Percentiles rank a stretch among this genome's conserved stretches.
These are phyloP conservation scores for Podosphaera xanthii DNA, from an alignment of 2,329 filamentous ascomycete species.

Conservation along the genomic window DNA sequence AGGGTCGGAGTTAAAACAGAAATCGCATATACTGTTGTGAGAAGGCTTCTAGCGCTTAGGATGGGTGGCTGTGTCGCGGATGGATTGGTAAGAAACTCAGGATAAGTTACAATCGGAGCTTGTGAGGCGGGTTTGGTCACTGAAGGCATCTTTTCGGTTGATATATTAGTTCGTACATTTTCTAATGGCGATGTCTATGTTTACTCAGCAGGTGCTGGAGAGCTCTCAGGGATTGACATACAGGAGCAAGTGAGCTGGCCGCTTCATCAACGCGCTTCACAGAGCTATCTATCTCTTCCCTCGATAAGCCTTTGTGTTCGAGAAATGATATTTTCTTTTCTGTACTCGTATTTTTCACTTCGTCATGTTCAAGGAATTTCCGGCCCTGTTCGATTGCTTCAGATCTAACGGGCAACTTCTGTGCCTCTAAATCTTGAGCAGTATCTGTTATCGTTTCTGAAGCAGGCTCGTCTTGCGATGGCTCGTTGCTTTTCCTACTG, in stretches of 20 bases:
- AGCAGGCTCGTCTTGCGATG: slow-evolving; percentile 9
- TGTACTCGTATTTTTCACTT: slow-evolving; percentile 41
- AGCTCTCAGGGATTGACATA: neutral
- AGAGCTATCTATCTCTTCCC: slow-evolving; percentile 44
- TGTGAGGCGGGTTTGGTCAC: slow-evolving; percentile 14
- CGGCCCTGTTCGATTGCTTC: slow-evolving; percentile 41
- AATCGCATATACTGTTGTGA: slow-evolving; percentile 35
- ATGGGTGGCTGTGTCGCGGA: slow-evolving; percentile 30
- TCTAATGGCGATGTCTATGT: neutral
- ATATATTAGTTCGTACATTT: neutral
- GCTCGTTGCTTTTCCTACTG: slow-evolving; percentile 6
- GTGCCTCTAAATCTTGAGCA: slow-evolving; percentile 3
- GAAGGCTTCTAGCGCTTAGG: slow-evolving; percentile 34
- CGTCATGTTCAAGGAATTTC: slow-evolving; percentile 53
- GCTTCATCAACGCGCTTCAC: slow-evolving; percentile 18
- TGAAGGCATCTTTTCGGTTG: no score
- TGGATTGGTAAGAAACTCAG: slow-evolving; percentile 41
- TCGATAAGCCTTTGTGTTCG: slow-evolving; percentile 47
- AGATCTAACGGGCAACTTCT: slow-evolving; percentile 4
- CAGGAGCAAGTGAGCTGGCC: neutral
- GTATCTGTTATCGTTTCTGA: neutral
- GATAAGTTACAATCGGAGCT: slow-evolving; percentile 42
- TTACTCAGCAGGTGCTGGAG: slow-evolving; percentile 1
- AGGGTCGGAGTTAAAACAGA: slow-evolving; percentile 35
- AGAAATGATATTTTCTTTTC: slow-evolving; percentile 60